Evolutionary conservation across 306 rosid species (phyloP).

Genomic region (Medicago arabica): DNA sequence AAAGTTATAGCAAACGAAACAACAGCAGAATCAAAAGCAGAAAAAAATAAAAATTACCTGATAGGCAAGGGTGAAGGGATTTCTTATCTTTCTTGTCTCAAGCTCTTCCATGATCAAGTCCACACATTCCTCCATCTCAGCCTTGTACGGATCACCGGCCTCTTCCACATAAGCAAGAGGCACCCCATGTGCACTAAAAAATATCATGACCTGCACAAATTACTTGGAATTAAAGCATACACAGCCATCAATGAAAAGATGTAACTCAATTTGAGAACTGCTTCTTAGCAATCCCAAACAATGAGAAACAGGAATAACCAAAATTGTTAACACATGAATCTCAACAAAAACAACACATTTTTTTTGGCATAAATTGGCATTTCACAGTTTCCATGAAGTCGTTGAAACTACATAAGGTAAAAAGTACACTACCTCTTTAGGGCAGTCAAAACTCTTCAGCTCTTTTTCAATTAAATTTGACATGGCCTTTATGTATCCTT

Average conservation of each 20-base stretch:
- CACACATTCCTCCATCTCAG: conserved; percentile 98
- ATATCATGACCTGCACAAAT: conserved; percentile 74
- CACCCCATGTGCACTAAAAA: conserved; percentile 97
- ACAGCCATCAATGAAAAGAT: conserved; percentile 20
- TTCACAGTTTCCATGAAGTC: conserved; percentile 16
- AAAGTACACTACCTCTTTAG: conserved; percentile 58
- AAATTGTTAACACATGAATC: not conserved
- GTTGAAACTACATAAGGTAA: not conserved
- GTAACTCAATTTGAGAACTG: conserved; percentile 23
- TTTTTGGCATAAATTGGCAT: not conserved
- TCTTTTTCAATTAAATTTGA: conserved; percentile 88
- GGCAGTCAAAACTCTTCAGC: conserved; percentile 62
- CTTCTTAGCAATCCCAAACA: not conserved
- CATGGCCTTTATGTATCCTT: conserved; percentile 96
- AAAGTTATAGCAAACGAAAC: not conserved
- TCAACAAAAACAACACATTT: not conserved
- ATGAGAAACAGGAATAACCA: not conserved
- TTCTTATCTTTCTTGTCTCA: conserved; percentile 72
- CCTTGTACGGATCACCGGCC: conserved; percentile 98
- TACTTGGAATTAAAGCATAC: not conserved
- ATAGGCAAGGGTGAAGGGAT: conserved; percentile 88
- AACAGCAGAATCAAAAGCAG: not conserved
- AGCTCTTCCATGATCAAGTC: conserved; percentile 93
- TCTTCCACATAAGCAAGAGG: conserved; percentile 98
- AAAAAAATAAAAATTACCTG: conserved; percentile 57